phyloP scores from a whole-genome alignment of 2,329 filamentous ascomycete genomes.

The Grosmannia serpens region DNA sequence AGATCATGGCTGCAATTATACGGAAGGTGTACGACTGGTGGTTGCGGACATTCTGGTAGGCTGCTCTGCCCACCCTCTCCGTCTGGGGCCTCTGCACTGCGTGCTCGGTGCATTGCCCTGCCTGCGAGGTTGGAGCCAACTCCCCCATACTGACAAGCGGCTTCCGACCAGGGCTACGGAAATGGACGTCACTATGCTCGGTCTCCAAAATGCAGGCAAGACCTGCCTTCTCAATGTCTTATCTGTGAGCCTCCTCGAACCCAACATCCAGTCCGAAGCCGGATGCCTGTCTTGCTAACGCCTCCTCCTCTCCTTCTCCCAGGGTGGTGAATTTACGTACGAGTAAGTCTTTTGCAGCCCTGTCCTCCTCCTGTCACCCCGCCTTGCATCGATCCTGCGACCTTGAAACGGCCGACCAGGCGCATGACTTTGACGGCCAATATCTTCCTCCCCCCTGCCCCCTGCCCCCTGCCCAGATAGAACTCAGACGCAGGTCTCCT shows the following conservation, averaged over 20 bases:
- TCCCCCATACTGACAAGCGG: conserved; percentile 5
- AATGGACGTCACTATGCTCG: conserved; percentile 99
- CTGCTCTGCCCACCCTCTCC: conserved; percentile 11
- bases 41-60: conserved; percentile 87
- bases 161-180: conserved; percentile 67
- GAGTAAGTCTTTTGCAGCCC: conserved; percentile 56
- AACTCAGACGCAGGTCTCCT: background rate
- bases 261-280: background rate
- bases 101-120: background rate
- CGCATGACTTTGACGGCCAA: conserved; percentile 8
- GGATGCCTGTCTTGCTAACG: background rate
- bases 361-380: conserved; percentile 15
- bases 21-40: conserved; percentile 97
- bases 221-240: conserved; percentile 88
- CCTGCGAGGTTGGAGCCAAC: background rate
- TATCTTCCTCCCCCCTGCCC: background rate
- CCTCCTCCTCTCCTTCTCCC: background rate
- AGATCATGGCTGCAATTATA: conserved; percentile 79
- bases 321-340: conserved; percentile 98
- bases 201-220: conserved; percentile 95
- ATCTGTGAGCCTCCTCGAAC: conserved; percentile 56
- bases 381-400: conserved; percentile 9
- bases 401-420: background rate
- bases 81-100: background rate
- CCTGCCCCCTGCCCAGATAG: no score